Evolutionary conservation across 768 basidiomycete species (phyloP), one percentile per base, ranked within the genome.

Genomic region (Phylloporus arenicola): DNA sequence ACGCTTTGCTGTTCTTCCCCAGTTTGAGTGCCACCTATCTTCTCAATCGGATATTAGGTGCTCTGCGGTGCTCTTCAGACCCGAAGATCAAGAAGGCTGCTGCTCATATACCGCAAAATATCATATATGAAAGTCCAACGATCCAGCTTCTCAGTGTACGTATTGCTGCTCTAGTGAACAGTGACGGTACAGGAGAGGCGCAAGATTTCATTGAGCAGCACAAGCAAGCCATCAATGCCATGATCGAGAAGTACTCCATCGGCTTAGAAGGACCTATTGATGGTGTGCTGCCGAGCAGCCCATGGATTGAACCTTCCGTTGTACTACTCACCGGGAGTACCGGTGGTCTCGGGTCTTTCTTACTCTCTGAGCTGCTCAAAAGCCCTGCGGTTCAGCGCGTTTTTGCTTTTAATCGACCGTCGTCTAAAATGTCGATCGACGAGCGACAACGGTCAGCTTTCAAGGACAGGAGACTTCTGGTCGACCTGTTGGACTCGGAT

Each of bases 321-420:
- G 51, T 51, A 1, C 45, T 59, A 3, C 46, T 76, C 9, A 76
- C 76, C 7, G 75, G 76, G 11, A 68, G 70, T 4, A 76, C 75
- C 1, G 76, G 75, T 2, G 69, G 67, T 6, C 60, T 77, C 1
- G 75, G 76, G 2, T 68, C 70, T 1, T 68, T 71, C 48, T 10
- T 29, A 29, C 27, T 29, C 27, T 29, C 27, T 3, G 27, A 29
- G 9, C 27, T 29, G 27, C 27, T 72, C 35, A 39, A 58, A n/a
- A 55, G 60, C 34, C 29, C 54, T 2, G 31, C 17, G 3, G 65
- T 70, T 0, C 48, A 61, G 25, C 60, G 53, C n/a, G 60, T 75
- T 3, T 74, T 70, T 45, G 60, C 68, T 0, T 55, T 72, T 34
- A 73, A 74, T 50, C 61, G 71, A 1, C 55, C 54, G 4, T 54